Percentiles rank a stretch among this genome's conserved stretches.
Evolutionary conservation across 768 basidiomycete genomes (phyloP).

Genomic region (Gyrodon lividus): DNA sequence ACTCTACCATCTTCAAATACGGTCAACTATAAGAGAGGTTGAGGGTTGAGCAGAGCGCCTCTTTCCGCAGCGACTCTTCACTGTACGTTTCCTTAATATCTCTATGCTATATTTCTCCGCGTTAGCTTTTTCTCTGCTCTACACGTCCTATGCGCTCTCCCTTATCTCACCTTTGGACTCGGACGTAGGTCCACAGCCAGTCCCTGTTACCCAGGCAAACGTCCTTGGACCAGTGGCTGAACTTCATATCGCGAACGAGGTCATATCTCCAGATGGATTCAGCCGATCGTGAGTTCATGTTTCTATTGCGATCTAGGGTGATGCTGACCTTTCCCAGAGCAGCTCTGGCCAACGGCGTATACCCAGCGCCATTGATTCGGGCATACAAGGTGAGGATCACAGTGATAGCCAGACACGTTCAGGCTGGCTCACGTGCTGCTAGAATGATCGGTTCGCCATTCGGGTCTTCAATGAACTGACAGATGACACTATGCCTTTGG

Average conservation of each 20-base stretch:
- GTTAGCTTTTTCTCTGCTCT: constrained; percentile 11
- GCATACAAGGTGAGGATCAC: constrained; percentile 32
- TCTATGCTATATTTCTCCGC: constrained; percentile 7
- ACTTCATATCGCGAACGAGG: constrained; percentile 37
- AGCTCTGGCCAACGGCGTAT: constrained; percentile 42
- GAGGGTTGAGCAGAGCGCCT: too few relatives aligned
- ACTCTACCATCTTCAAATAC: too few relatives aligned
- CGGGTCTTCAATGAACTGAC: constrained; percentile 45
- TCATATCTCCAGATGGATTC: constrained; percentile 50
- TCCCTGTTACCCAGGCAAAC: background rate
- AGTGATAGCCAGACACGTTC: too few relatives aligned
- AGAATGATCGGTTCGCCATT: constrained; percentile 41
- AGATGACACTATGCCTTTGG: constrained; percentile 45
- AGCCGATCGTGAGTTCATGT: constrained; percentile 32
- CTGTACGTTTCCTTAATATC: background rate
- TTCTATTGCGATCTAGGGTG: background rate
- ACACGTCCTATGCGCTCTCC: constrained; percentile 3
- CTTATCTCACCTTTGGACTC: background rate
- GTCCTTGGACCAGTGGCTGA: constrained; percentile 21
- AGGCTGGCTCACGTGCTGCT: background rate
- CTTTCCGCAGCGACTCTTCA: too few relatives aligned
- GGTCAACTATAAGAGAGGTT: too few relatives aligned
- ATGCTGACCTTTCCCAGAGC: constrained; percentile 28
- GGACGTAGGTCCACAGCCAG: background rate
- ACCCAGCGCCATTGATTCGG: constrained; percentile 46